Percentiles rank a stretch among this genome's conserved stretches.
These are phyloP conservation scores for Zasmidium citrigriseum DNA, from an alignment of 2,329 filamentous ascomycete genomes.

Conservation along the genomic window DNA sequence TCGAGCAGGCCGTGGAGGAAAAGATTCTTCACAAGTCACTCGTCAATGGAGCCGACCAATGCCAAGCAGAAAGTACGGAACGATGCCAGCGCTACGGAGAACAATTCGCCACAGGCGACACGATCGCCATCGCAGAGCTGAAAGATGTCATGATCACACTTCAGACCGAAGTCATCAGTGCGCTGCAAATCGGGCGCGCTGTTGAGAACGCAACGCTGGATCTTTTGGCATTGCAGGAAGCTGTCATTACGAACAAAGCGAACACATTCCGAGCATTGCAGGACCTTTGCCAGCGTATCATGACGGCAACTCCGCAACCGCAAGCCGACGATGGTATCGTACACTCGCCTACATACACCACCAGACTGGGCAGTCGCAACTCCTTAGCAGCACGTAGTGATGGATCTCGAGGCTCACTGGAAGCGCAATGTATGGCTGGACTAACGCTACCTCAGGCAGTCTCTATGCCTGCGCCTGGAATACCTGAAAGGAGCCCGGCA, in stretches of 20 bases:
- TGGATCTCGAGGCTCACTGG: not conserved
- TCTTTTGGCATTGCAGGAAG: conserved; percentile 38
- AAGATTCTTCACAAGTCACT: conserved; percentile 42
- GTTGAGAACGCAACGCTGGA: conserved; percentile 38
- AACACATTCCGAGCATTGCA: conserved; percentile 32
- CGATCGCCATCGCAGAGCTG: conserved; percentile 29
- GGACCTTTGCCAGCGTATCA: conserved; percentile 25
- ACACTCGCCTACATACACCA: not conserved
- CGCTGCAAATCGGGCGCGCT: conserved; percentile 40
- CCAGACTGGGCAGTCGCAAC: not conserved
- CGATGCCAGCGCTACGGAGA: conserved; percentile 39
- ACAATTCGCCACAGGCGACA: conserved; percentile 40
- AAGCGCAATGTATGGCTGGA: not conserved
- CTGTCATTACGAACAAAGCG: conserved; percentile 25
- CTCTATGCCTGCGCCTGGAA: not conserved
- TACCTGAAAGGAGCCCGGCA: not conserved
- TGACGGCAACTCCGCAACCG: not conserved
- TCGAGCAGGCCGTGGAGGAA: conserved; percentile 38
- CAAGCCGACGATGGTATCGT: not conserved
- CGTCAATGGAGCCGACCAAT: conserved; percentile 38
- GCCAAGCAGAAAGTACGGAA: conserved; percentile 35
- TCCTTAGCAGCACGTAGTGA: not conserved
- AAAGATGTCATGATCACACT: conserved; percentile 42
- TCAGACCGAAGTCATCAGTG: conserved; percentile 43
- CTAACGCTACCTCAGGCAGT: not conserved